Evolutionary conservation across 768 basidiomycete genomes (phyloP).

Genomic region (Daedalea quercina): DNA sequence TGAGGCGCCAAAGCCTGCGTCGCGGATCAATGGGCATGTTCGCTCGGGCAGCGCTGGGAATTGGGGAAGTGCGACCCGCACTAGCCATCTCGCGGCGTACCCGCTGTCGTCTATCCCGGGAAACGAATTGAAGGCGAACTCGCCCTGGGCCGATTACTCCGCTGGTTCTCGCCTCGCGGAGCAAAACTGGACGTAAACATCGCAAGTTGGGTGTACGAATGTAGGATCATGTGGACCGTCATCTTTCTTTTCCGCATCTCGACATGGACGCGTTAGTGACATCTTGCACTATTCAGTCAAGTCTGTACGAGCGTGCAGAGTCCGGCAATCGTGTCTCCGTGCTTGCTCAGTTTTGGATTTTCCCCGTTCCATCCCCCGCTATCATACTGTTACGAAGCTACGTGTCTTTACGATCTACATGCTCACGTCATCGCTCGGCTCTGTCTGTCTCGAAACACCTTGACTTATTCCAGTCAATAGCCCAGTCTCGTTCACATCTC

Average conservation of each 20-base stretch:
- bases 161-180: constrained; percentile 17
- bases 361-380: neutral
- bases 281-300: neutral
- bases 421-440: constrained; percentile 11
- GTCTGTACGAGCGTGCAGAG: neutral
- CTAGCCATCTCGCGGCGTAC: constrained; percentile 36
- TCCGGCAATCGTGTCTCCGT: neutral
- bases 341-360: neutral
- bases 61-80: constrained; percentile 59
- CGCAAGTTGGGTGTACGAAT: neutral
- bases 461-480: constrained; percentile 29
- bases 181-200: constrained; percentile 21
- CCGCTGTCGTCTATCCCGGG: constrained; percentile 52
- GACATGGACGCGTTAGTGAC: constrained; percentile 7
- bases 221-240: neutral
- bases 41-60: constrained; percentile 79
- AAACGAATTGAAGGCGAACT: constrained; percentile 47
- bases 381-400: constrained; percentile 4
- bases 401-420: constrained; percentile 13
- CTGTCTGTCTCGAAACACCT: constrained; percentile 22
- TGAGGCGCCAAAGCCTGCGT: constrained; percentile 30
- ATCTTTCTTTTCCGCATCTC: constrained; percentile 1
- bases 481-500: constrained; percentile 17
- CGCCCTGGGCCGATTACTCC: constrained; percentile 43
- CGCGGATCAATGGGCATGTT: constrained; percentile 57